Conservation (phyloP, 2,329 filamentous ascomycete species). For the Penicillium olsonii region DNA sequence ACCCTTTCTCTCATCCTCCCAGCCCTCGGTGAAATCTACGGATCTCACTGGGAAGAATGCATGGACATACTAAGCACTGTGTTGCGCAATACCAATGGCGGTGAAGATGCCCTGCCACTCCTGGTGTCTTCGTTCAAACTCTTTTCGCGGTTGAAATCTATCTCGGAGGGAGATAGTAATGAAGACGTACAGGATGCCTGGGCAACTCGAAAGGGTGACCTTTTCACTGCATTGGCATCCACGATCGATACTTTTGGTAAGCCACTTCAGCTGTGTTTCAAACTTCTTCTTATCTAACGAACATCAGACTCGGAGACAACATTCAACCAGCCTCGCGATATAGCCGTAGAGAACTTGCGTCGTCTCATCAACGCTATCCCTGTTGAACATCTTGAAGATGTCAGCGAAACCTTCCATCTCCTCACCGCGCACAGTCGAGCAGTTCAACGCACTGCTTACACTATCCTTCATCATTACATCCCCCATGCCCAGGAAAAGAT, state of each 20-base stretch:
- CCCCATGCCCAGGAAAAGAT: slow-evolving; percentile 77
- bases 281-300: slow-evolving; percentile 9
- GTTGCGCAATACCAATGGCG: slow-evolving; percentile 55
- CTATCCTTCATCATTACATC: slow-evolving; percentile 76
- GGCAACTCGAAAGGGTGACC: slow-evolving; percentile 57
- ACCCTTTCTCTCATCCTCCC: slow-evolving; percentile 63
- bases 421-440: slow-evolving; percentile 73
- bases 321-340: slow-evolving; percentile 66
- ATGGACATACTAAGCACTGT: slow-evolving; percentile 60
- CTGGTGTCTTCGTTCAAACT: slow-evolving; percentile 74
- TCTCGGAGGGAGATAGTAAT: slow-evolving; percentile 68
- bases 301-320: slow-evolving; percentile 50
- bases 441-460: slow-evolving; percentile 79
- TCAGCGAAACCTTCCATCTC: slow-evolving; percentile 71
- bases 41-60: slow-evolving; percentile 76
- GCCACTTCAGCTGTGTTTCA: slow-evolving; percentile 9
- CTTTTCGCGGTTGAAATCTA: slow-evolving; percentile 60
- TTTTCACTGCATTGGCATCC: slow-evolving; percentile 58
- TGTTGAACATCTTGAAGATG: slow-evolving; percentile 61
- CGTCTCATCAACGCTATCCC: slow-evolving; percentile 68
- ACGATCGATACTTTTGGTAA: slow-evolving; percentile 44
- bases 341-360: slow-evolving; percentile 74
- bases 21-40: slow-evolving; percentile 78
- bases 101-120: slow-evolving; percentile 60
- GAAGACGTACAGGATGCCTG: slow-evolving; percentile 82